phyloP scores from a whole-genome alignment of 805 yeast species.

The Candida coquimbonensis region DNA sequence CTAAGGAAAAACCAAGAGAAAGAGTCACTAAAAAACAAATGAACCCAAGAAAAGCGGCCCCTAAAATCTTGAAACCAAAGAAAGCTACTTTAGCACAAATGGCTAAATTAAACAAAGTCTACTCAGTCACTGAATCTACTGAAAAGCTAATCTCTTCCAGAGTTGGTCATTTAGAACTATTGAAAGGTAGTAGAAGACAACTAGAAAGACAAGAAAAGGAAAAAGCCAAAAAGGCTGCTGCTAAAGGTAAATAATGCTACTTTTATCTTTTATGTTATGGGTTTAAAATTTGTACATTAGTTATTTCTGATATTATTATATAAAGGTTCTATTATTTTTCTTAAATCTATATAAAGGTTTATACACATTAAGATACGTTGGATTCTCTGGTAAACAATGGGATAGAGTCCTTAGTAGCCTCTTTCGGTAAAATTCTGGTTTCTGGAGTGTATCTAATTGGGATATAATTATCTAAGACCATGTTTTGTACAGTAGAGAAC shows the following conservation, averaged over 20 bases:
- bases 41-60: slow-evolving; percentile 67
- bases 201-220: slow-evolving; percentile 55
- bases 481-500: slow-evolving; percentile 71
- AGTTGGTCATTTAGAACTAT: slow-evolving; percentile 88
- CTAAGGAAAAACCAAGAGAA: slow-evolving; percentile 29
- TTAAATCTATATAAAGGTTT: no score
- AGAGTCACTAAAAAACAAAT: slow-evolving; percentile 53
- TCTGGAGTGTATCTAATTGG: slow-evolving; percentile 17
- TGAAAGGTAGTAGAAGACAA: slow-evolving; percentile 86
- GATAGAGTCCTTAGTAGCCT: slow-evolving; percentile 4
- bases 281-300: background rate
- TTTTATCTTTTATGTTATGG: background rate
- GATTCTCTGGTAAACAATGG: slow-evolving; percentile 8
- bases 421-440: slow-evolving; percentile 5
- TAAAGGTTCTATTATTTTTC: no score
- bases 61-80: slow-evolving; percentile 61
- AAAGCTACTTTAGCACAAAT: slow-evolving; percentile 46
- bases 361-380: background rate
- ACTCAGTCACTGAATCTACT: slow-evolving; percentile 49
- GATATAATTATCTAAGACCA: slow-evolving; percentile 47
- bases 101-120: slow-evolving; percentile 47
- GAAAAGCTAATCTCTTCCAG: slow-evolving; percentile 82
- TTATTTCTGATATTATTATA: background rate
- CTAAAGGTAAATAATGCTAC: slow-evolving; percentile 11
- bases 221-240: slow-evolving; percentile 26